Evolutionary conservation across 371 early-diverging fungal species (phyloP), one percentile per base, ranked within the genome.

Genomic region (Mortierella sp.): DNA sequence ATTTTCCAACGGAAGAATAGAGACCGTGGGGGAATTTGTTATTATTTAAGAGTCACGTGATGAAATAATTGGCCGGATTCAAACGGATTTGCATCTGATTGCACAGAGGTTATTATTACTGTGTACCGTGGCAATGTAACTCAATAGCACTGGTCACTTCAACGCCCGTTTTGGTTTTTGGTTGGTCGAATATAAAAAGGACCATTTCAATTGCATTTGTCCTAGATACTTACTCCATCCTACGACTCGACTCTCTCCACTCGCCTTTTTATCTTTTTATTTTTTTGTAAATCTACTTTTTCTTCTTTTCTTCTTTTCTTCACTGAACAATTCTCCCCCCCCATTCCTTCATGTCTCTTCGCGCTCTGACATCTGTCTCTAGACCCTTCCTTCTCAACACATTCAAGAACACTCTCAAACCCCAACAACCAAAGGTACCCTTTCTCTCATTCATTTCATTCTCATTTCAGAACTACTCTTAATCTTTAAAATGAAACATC

Each of bases 381-480:
- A 72, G 79, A 73, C 79, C 79, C 55, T 66, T 72, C 55, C 73
- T 78, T 43, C 70, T 69, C 62, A 74, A 70, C 66, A 70, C 81
- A 28, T 55, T 80, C 75, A 80, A 80, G 81, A 67, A 45, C 68
- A 55, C 60, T 37, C 32, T 75, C 75, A 80, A 74, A 71, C 81
- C 81, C 37, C 75, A 80, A 47, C 81, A 80, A 51, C 75, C 81
- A 58, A 80, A 80, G 81, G 81, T 80, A 75, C 45, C 17, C 26
- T 10, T 22, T 4, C 40, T 7, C 22, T 62, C 26, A 23, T 23
- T 23, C 7, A 6, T 19, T 47, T 37, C 51, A 23, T 37, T 22
- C n/a, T 55, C 19, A 9, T 49, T 56, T 59, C 15, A 19, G 4
- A 19, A n/a, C 19, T 1, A 1, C 47, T 13, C 5, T 47, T 17